Base-by-base conservation (phyloP, 495 filamentous ascomycete species). In the Daldinia bambusicola region DNA sequence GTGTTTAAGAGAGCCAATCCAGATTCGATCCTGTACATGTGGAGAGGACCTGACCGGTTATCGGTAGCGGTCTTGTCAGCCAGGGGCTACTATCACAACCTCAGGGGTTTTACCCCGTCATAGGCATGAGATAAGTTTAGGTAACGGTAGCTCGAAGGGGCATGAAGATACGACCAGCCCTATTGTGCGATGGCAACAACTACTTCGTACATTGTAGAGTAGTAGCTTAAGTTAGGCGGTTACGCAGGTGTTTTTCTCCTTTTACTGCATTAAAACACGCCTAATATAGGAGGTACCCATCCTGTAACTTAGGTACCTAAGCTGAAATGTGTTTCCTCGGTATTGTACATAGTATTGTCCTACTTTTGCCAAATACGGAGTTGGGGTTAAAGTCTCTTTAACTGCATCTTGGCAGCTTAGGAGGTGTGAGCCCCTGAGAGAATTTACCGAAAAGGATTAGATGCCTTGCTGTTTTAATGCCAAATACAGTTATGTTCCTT, bases 1-100 rank as follows among this genome's bases (percentile, higher is more conserved):
- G 58, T n/a, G 14, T 26, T 26, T 40, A 69, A 55, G 34, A 61
- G 61, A 66, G 34, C 70, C 70, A 69, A 73, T 73, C 61, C 41
- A 58, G 57, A 73, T 61, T 61, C 61, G 50, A 73, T 57, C 40
- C 56, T 62, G 3, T 3, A 26, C 3, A 26, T 26, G 26, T 26
- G n/a, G 61, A 64, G 55, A 41, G 51, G 53, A 48, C 60, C 58
- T 26, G 45, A 53, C 31, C 66, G 59, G 60, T 20, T 69, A 55
- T 63, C 66, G 66, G 66, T 61, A 36, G 64, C 50, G 45, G 1
- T 32, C 18, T 41, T 67, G 55, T 60, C 55, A 55, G 30, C 55
- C 18, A 67, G 60, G 63, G 63, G 45, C 48, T 31, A 8, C 26
- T 26, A 1, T 26, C 3, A 26, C 26, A 26, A 26, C 37, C 31